phyloP scores from a whole-genome alignment of 2,329 filamentous ascomycete genomes.

The Aspergillus transmontanensis region DNA sequence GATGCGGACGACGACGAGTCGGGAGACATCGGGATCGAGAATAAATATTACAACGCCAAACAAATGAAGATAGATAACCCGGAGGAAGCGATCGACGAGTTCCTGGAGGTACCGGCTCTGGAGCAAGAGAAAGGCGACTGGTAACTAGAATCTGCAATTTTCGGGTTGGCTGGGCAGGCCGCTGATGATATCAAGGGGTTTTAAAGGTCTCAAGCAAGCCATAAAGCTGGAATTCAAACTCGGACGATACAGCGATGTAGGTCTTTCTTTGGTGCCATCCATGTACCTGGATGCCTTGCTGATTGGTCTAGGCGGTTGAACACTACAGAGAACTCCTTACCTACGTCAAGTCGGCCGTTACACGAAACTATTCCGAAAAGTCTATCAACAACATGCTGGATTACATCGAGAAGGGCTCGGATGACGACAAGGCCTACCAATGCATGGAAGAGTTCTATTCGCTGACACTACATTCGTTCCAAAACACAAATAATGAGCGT shows the following conservation, averaged over 20 bases:
- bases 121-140: slow-evolving; percentile 95
- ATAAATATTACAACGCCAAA: slow-evolving; percentile 99
- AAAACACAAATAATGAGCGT: slow-evolving; percentile 95
- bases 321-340: slow-evolving; percentile 95
- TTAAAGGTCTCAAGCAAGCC: slow-evolving; percentile 96
- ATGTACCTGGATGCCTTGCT: neutral
- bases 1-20: slow-evolving; percentile 87
- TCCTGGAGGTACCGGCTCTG: slow-evolving; percentile 80
- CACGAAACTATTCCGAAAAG: slow-evolving; percentile 97
- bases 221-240: slow-evolving; percentile 96
- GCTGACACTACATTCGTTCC: slow-evolving; percentile 88
- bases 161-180: neutral
- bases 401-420: slow-evolving; percentile 90
- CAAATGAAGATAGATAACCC: slow-evolving; percentile 88
- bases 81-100: slow-evolving; percentile 86
- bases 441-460: slow-evolving; percentile 97
- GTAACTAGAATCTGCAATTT: slow-evolving; percentile 45
- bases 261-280: neutral
- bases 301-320: slow-evolving; percentile 69
- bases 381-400: slow-evolving; percentile 99
- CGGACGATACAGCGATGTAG: slow-evolving; percentile 80
- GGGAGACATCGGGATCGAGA: slow-evolving; percentile 93
- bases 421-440: slow-evolving; percentile 68
- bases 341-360: slow-evolving; percentile 95
- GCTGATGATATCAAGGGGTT: slow-evolving; percentile 61